phyloP scores from a whole-genome alignment of 352 stramenopile species.

The Phytophthora sojae region DNA sequence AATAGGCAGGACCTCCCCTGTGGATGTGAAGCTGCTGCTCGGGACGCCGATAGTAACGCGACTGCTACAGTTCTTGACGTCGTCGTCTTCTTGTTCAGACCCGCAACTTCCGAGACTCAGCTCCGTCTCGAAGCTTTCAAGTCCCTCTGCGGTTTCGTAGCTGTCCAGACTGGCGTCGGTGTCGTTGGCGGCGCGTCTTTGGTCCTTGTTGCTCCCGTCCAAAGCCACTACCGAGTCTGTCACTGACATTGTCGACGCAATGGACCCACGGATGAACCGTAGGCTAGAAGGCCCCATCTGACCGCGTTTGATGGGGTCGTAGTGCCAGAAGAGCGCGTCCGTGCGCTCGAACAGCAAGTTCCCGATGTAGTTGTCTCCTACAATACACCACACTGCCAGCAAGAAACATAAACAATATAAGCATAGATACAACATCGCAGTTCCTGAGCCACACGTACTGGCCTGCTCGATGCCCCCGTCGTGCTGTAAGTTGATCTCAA shows the following conservation, averaged over 20 bases:
- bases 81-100: constrained; percentile 5
- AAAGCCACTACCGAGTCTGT: constrained; percentile 28
- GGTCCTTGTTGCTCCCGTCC: constrained; percentile 21
- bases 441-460: constrained; percentile 33
- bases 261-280: constrained; percentile 36
- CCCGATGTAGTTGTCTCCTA: constrained; percentile 51
- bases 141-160: constrained; percentile 16
- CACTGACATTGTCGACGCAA: constrained; percentile 35
- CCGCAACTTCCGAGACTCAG: constrained; percentile 27
- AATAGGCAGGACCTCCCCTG: constrained; percentile 6
- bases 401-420: background rate
- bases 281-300: constrained; percentile 24
- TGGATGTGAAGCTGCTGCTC: constrained; percentile 22
- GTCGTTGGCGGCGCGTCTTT: constrained; percentile 3
- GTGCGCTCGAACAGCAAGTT: constrained; percentile 48
- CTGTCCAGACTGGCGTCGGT: constrained; percentile 23
- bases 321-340: constrained; percentile 55
- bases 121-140: constrained; percentile 20
- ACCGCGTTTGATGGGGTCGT: constrained; percentile 42
- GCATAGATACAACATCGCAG: background rate
- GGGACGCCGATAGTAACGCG: constrained; percentile 19
- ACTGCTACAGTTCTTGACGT: constrained; percentile 20
- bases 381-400: constrained; percentile 52
- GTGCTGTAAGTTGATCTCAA: constrained; percentile 56
- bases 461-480: constrained; percentile 52